Base-by-base conservation (phyloP, 2,329 filamentous ascomycete species). In the Sclerotinia nivalis region DNA sequence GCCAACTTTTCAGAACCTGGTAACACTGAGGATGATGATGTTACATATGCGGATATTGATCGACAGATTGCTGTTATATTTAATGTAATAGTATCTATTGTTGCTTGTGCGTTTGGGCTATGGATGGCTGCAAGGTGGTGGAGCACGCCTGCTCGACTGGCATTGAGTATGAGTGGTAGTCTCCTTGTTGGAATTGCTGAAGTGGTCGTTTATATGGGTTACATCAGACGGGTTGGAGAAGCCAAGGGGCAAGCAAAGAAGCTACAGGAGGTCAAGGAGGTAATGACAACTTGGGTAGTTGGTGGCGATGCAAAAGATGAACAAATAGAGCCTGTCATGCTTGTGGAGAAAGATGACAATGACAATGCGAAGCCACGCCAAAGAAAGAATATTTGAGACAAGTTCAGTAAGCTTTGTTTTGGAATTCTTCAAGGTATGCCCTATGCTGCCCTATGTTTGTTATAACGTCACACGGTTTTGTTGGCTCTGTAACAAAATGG, bases 51-150 rank as follows among this genome's bases (percentile, higher is more conserved):
- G 49, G 92, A 96, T 71, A 84, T 96, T 1, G 91, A 95, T 78
- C 85, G 91, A n/a, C 93, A 96, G 76, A 82, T 96, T 69, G 89
- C 91, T 55, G 84, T 98, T 10, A 93, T 98, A 66, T 85, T 97
- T 76, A 99, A 98, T 79, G 93, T 98, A 65, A 82, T 97, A 52
- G 84, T 97, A 67, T 97, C 93, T 66, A 91, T 97, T 67, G 82
- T 95, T 3, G 92, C 94, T 58, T 91, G 91, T 65, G 91, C 89
- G 3, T 88, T 86, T 2, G 92, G 91, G 10, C 85, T 96, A 47
- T 96, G 92, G 92, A 84, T 93, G n/a, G 86, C 86, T 22, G 90
- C 90, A 1, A 84, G 89, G 65, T 92, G 91, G 85, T 95, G 91
- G 92, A 89, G 85, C 72, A 86, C 90, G 1, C 88, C 91, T 0